Base-by-base conservation (phyloP, 1,284 basidiomycete genomes). In the Malassezia cuniculi region DNA sequence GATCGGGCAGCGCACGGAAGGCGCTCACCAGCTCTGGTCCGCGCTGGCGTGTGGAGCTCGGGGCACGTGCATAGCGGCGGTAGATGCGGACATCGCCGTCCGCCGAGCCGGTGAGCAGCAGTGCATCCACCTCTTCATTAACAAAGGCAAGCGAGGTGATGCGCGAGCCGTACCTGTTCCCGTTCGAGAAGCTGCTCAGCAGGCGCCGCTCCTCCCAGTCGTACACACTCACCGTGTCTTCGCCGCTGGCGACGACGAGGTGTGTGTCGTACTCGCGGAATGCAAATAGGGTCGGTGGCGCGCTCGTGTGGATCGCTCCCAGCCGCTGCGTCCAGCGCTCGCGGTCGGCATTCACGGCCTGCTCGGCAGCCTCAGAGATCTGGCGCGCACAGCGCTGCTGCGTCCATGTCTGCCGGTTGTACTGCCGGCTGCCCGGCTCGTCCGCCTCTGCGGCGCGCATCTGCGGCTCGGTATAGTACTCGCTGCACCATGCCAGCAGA, bases 401-500 rank as follows among this genome's bases (percentile, higher is more conserved):
- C 52, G 89, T 75, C 90, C 90, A 97, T 3, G 89, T 78, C 62
- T 94, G 86, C 57, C 90, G 83, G 60, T 94, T 95, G 65, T 90
- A 95, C 56, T 82, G 79, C 31, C 82, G 72, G 48, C 84, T 89
- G 3, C 90, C 90, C 12, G 89, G 86, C 68, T 97, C 93, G 60
- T 95, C 87, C 4, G 79, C 79, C 66, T 97, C 90, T 14, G 84
- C 78, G 75, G 87, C 41, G 46, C 85, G 80, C 63, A 66, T 66
- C 44, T 66, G 90, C 4, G 90, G 87, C 69, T 95, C 89, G 49
- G 84, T 87, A 72, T 94, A 97, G 68, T 95, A 95, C 65, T 95
- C 89, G 58, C 80, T 79, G 47, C 85, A 87, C 85, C 86, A 95
- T 60, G 93, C 87, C 64, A 84, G 97, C 68, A 86, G 89, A 2